Evolutionary conservation across 2,329 filamentous ascomycete genomes (phyloP).

Genomic region (Fusarium haematococcum): DNA sequence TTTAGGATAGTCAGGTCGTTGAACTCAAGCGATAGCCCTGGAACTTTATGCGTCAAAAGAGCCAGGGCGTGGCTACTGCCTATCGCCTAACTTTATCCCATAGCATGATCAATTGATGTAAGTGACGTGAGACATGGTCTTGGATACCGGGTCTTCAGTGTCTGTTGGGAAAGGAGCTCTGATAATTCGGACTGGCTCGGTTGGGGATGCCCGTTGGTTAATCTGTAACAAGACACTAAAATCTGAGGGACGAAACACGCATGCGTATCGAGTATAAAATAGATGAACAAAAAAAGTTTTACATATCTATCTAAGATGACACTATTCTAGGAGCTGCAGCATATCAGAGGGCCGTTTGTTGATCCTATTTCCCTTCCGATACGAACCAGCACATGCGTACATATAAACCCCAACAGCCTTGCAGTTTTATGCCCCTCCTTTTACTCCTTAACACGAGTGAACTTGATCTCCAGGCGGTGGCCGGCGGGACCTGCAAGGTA

Average conservation of each 20-base stretch:
- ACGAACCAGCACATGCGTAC: not conserved
- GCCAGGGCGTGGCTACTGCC: not conserved
- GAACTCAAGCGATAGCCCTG: not conserved
- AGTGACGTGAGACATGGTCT: not conserved
- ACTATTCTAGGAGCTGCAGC: not conserved
- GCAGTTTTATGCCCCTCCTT: not conserved
- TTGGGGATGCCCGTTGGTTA: not conserved
- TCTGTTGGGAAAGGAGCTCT: not conserved
- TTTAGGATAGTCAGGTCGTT: not conserved
- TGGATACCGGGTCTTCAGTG: not conserved
- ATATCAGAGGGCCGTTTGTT: not conserved
- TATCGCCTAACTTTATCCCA: not conserved
- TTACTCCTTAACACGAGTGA: not conserved
- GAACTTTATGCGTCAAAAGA: not conserved
- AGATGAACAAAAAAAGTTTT: not conserved
- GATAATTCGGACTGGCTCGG: not conserved
- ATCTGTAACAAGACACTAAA: not conserved
- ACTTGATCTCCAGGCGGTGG: not conserved
- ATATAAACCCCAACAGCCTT: not conserved
- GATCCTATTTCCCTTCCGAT: not conserved
- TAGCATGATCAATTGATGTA: not conserved
- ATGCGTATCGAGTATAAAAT: not conserved
- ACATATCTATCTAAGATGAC: not conserved
- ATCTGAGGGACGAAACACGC: not conserved
- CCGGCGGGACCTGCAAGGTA: not conserved